These are phyloP conservation scores for Aspergillus sp. DNA, from an alignment of 2,329 filamentous ascomycete species.

Conservation along the genomic window DNA sequence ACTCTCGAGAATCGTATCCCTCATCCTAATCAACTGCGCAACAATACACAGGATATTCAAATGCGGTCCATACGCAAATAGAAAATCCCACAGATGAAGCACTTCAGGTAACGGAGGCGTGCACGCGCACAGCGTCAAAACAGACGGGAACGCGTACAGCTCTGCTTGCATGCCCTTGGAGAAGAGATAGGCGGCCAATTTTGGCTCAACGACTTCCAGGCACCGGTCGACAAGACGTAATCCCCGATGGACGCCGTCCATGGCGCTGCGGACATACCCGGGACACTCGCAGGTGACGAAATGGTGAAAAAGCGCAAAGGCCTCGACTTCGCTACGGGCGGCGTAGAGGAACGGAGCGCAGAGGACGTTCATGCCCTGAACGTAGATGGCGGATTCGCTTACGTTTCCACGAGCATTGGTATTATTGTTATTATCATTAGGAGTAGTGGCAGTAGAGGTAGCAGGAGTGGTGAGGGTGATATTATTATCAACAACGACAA, in stretches of 20 bases:
- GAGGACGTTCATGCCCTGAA: conserved; percentile 98
- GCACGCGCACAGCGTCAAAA: conserved; percentile 89
- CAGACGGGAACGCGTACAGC: conserved; percentile 93
- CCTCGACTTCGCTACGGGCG: conserved; percentile 87
- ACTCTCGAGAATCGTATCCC: conserved; percentile 74
- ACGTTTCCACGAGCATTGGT: conserved; percentile 33
- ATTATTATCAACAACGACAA: conserved; percentile 41
- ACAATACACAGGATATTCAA: conserved; percentile 95
- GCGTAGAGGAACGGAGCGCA: conserved; percentile 94
- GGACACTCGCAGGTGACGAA: conserved; percentile 85
- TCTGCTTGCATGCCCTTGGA: conserved; percentile 84
- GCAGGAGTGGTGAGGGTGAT: background rate
- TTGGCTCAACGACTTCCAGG: conserved; percentile 82
- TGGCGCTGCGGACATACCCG: conserved; percentile 87
- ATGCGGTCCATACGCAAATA: conserved; percentile 93
- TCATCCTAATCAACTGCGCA: conserved; percentile 82
- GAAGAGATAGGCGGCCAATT: conserved; percentile 74
- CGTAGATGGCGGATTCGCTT: conserved; percentile 73
- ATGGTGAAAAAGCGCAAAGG: conserved; percentile 82
- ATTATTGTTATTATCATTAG: background rate
- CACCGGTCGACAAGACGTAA: conserved; percentile 88
- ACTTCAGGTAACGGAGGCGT: conserved; percentile 93
- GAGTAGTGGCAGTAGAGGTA: background rate
- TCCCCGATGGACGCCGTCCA: conserved; percentile 94
- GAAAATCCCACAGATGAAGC: conserved; percentile 87